Percentiles rank a stretch among this genome's conserved stretches.
phyloP scores from a whole-genome alignment of 108 stramenopile genomes.

The Discostella pseudostelligera region DNA sequence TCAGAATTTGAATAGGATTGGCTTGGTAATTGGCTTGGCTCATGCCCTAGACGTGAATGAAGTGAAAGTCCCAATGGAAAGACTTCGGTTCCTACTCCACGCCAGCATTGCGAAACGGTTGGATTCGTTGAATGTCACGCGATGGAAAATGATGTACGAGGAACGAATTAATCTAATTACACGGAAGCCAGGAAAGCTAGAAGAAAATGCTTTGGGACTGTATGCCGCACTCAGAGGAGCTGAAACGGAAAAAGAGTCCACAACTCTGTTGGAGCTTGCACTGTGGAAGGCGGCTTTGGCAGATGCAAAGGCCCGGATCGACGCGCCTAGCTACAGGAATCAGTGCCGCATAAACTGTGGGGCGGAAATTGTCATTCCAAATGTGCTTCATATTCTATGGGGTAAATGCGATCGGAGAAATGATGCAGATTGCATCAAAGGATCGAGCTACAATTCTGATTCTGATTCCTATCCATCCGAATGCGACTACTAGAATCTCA shows the following conservation, averaged over 20 bases:
- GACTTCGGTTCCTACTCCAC: background rate
- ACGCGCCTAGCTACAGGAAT: no score
- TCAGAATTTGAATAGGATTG: no score
- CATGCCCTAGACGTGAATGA: no score
- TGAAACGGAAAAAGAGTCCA: background rate
- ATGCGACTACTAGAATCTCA: no score
- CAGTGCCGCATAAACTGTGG: conserved; percentile 3
- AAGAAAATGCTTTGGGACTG: background rate
- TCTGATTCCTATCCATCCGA: no score
- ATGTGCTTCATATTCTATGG: background rate
- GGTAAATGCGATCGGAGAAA: no score
- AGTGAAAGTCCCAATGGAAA: no score
- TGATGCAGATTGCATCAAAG: no score
- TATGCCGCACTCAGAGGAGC: background rate
- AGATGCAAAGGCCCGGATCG: background rate
- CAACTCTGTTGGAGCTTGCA: background rate
- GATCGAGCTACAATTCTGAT: no score
- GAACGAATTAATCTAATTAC: background rate
- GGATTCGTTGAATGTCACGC: background rate
- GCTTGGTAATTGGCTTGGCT: no score
- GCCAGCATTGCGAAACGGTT: background rate
- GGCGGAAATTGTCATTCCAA: background rate
- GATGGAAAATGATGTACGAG: background rate
- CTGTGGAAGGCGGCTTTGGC: background rate
- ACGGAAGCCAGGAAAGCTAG: background rate